Evolutionary conservation across 163 green algal species (phyloP), one percentile per base, ranked within the genome.

Genomic region (Chlorella variabilis): DNA sequence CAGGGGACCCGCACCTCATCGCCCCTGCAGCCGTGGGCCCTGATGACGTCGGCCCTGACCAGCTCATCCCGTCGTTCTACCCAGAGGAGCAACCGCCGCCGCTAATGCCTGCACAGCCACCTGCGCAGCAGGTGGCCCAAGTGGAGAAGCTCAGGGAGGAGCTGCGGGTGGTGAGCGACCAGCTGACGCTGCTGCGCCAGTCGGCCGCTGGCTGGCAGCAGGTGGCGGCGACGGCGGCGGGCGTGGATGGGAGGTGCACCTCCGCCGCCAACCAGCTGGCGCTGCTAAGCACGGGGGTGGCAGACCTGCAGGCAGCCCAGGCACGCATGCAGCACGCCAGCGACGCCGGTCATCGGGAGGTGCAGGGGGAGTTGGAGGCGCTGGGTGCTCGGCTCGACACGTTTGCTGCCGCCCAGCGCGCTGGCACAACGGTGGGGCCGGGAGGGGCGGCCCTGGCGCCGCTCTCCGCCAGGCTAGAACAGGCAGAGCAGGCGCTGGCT

Each of bases 1-100:
- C 73, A 1, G 36, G 54, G 5, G 73, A 80, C 56, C 73, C 73
- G 11, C 73, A 80, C 73, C 73, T 79, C 27, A 80, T 80, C 1
- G 73, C 73, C 7, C 73, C 73, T 2, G 73, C 73, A 17, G 17
- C 69, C 18, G n/a, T 15, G 3, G 42, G 2, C n/a, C 41, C 42
- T 38, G 2, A 36, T 73, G 38, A n/a, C 20, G 11, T 8, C 18
- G 27, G 6, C 4, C 4, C n/a, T 9, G 42, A 59, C 29, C n/a
- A 59, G 41, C 42, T 76, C 27, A 76, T 76, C 29, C 2, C 42
- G 0, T 9, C 68, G 27, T 39, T 56, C 1, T 56, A 56, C 45
- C 33, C 70, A 6, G 27, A 39, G n/a, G 6, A 17, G 18, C n/a
- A 17, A 38, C 59, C 65, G 65, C 65, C 41, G 38, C 36, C 25